Evolutionary conservation across 2,329 filamentous ascomycete species (phyloP).

Genomic region (Curvularia sp.): DNA sequence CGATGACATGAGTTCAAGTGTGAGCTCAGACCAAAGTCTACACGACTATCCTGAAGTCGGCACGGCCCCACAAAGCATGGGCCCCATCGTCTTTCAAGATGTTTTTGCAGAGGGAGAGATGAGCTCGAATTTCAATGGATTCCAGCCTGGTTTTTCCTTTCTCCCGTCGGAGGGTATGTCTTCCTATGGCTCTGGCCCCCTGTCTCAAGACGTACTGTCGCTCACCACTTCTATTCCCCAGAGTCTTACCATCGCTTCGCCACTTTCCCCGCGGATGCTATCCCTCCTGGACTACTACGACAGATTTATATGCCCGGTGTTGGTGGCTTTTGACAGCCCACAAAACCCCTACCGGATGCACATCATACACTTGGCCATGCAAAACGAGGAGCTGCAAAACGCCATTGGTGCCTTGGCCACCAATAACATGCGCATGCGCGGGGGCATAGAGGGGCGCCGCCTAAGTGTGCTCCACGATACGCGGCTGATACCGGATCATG

Average conservation of each 20-base stretch:
- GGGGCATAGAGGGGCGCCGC: conserved; percentile 62
- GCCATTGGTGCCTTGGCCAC: conserved; percentile 88
- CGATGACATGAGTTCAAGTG: conserved; percentile 55
- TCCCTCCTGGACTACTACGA: conserved; percentile 95
- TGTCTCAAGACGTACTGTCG: conserved; percentile 49
- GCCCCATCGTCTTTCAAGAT: conserved; percentile 48
- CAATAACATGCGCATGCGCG: conserved; percentile 88
- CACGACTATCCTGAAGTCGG: conserved; percentile 54
- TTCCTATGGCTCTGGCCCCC: conserved; percentile 50
- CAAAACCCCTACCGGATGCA: conserved; percentile 84
- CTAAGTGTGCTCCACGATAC: conserved; percentile 43
- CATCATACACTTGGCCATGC: conserved; percentile 77
- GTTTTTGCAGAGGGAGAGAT: conserved; percentile 51
- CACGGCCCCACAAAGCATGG: conserved; percentile 45
- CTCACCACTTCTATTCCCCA: conserved; percentile 53
- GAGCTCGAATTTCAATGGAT: conserved; percentile 48
- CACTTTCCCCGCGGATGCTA: conserved; percentile 77
- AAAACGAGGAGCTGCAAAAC: conserved; percentile 85
- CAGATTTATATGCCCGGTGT: conserved; percentile 87
- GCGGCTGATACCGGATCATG: conserved; percentile 47
- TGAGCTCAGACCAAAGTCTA: conserved; percentile 56
- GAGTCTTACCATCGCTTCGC: conserved; percentile 61
- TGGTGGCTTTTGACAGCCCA: conserved; percentile 88
- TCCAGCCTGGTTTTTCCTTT: conserved; percentile 51
- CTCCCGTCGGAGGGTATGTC: conserved; percentile 52